phyloP scores from a whole-genome alignment of 2,329 filamentous ascomycete genomes.

The Sporothrix variecibatus region DNA sequence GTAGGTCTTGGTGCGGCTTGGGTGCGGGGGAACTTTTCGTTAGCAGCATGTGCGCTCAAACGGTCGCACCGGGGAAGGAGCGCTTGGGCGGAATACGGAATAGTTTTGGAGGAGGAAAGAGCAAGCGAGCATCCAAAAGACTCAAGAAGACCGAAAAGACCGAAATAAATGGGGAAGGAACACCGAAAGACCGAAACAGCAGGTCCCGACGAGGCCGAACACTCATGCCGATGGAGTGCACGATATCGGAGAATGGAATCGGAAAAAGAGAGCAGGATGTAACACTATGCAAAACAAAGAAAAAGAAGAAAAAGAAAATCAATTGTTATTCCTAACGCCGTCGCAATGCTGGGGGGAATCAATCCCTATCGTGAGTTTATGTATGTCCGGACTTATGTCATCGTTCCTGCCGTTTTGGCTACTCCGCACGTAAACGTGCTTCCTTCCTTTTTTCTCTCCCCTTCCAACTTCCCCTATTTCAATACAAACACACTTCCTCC shows the following conservation, averaged over 20 bases:
- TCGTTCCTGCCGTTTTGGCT: constrained; percentile 1
- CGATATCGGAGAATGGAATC: constrained; percentile 6
- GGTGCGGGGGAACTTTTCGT: not conserved
- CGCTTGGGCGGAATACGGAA: not conserved
- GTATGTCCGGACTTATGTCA: not conserved
- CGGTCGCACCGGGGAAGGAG: not conserved
- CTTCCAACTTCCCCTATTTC: constrained; percentile 35
- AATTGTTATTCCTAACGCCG: constrained; percentile 7
- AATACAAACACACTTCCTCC: constrained; percentile 54
- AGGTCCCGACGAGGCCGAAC: constrained; percentile 4
- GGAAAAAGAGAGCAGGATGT: not conserved
- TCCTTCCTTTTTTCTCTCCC: not conserved
- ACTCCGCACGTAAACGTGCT: not conserved
- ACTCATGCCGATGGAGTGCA: not conserved
- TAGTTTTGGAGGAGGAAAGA: constrained; percentile 2
- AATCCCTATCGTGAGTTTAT: not conserved
- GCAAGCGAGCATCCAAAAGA: not conserved
- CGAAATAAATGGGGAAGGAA: constrained; percentile 1
- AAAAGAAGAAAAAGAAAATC: not conserved
- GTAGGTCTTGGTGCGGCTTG: not conserved
- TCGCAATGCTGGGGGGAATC: constrained; percentile 16
- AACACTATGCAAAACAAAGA: not conserved
- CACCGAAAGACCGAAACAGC: constrained; percentile 10
- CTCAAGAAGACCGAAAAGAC: not conserved
- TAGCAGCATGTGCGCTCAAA: not conserved